Evolutionary conservation across 495 filamentous ascomycete genomes (phyloP), one percentile per base, ranked within the genome.

Genomic region (Friedmanniomyces endolithicus): DNA sequence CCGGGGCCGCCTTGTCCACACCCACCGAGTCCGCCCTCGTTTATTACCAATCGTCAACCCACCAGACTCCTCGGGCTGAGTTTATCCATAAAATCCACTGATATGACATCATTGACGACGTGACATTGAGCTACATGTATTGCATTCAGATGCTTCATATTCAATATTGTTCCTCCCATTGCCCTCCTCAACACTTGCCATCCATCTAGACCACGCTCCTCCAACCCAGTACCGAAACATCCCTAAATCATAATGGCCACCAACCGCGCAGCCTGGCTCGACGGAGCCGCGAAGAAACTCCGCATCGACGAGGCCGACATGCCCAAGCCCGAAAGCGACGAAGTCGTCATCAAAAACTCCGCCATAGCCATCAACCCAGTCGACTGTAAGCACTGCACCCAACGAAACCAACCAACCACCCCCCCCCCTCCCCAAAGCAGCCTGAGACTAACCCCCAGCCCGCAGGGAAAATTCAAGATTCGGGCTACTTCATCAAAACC

Each of bases 301-400:
- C 52, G 62, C 12, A 61, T 71, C 16, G 58, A 52, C 7, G 51
- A 59, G 19, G 56, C 66, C 1, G 50, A 56, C 2, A 46, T 62
- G 27, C 67, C 66, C 3, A 70, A 61, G 29, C 63, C 72, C 14
- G 65, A 59, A 17, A 48, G 62, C n/a, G 56, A 62, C 41, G 63
- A 73, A 19, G 47, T 75, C 14, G 55, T 74, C 12, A 59, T 74
- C 8, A 69, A 65, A 31, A 71, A 69, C 56, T 49, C 53, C 40
- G 69, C 70, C 7, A 43, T 70, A 53, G 70, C 70, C 20, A 64
- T 69, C 48, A 70, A 69, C 55, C 68, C 72, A 2, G 71, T 71
- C 0, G 72, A 74, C 53, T 74, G 68, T 62, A 68, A 64, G 34
- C 8, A 17, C 6, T 31, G 9, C 9, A 31, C 27, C 3, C 27